phyloP scores from a whole-genome alignment of 2,329 filamentous ascomycete genomes.

The Chaetomium globosum region DNA sequence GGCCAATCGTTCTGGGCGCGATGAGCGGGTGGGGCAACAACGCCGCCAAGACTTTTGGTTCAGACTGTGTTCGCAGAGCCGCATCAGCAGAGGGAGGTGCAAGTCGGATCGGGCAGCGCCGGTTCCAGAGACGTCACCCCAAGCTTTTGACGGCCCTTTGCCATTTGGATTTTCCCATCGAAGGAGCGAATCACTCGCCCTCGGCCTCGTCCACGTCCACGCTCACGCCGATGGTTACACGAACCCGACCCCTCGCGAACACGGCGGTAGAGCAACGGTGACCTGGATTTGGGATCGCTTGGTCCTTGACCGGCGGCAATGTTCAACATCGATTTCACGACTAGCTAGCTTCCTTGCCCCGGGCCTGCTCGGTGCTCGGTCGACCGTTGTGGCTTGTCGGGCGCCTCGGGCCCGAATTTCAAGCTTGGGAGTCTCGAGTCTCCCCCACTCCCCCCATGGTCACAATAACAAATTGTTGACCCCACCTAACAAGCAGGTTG shows the following conservation, averaged over 20 bases:
- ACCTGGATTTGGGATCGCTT: too few relatives aligned
- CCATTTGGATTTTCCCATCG: background rate
- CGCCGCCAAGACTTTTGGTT: too few relatives aligned
- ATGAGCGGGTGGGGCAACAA: too few relatives aligned
- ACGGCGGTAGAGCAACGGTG: background rate
- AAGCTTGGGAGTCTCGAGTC: background rate
- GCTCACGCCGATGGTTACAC: background rate
- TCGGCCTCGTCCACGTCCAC: background rate
- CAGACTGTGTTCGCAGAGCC: background rate
- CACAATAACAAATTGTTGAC: background rate
- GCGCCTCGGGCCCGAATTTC: constrained; percentile 2
- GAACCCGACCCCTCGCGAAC: background rate
- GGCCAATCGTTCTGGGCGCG: background rate
- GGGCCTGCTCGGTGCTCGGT: background rate
- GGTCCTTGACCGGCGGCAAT: background rate
- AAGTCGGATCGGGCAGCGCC: background rate
- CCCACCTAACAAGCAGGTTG: background rate
- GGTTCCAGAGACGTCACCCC: background rate
- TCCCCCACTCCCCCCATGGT: background rate
- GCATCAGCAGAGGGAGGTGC: background rate
- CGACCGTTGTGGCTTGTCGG: constrained; percentile 7
- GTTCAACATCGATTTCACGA: background rate
- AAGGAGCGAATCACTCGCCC: background rate
- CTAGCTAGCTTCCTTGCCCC: too few relatives aligned
- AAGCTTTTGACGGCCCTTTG: background rate